Percentiles rank a stretch among this genome's conserved stretches.
These are phyloP conservation scores for Leishmania martiniquensis DNA, from an alignment of 208 protist species.

Conservation along the genomic window DNA sequence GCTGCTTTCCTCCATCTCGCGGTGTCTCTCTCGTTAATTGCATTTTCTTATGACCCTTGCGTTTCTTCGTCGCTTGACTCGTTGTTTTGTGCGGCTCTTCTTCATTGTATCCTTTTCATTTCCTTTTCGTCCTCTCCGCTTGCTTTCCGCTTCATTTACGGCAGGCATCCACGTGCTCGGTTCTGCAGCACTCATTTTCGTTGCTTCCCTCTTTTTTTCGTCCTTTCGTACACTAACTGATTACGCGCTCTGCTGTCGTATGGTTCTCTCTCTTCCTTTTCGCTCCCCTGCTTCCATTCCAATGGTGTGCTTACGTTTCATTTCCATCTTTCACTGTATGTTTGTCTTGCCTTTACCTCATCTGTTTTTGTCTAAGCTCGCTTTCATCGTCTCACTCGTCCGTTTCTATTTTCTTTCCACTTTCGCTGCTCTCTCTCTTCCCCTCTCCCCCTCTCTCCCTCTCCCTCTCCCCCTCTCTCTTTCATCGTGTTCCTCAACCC, in stretches of 20 bases:
- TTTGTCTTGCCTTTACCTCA: background rate
- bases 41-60: background rate
- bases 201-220: slow-evolving; percentile 1
- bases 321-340: background rate
- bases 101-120: background rate
- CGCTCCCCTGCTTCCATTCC: background rate
- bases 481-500: too few relatives aligned
- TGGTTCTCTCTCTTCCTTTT: background rate
- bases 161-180: background rate
- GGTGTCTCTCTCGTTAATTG: background rate
- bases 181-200: background rate
- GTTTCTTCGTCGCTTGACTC: background rate
- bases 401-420: background rate
- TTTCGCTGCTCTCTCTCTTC: background rate
- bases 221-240: background rate
- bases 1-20: background rate
- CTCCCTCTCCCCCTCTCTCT: background rate
- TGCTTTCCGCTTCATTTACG: background rate
- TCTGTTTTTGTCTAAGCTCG: background rate
- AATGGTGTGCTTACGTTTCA: too few relatives aligned
- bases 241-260: background rate
- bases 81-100: background rate
- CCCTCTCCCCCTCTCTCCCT: background rate
- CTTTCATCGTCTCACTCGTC: background rate
- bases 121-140: background rate